Base-by-base conservation (phyloP, 2,329 filamentous ascomycete species). In the Colletotrichum truncatum region DNA sequence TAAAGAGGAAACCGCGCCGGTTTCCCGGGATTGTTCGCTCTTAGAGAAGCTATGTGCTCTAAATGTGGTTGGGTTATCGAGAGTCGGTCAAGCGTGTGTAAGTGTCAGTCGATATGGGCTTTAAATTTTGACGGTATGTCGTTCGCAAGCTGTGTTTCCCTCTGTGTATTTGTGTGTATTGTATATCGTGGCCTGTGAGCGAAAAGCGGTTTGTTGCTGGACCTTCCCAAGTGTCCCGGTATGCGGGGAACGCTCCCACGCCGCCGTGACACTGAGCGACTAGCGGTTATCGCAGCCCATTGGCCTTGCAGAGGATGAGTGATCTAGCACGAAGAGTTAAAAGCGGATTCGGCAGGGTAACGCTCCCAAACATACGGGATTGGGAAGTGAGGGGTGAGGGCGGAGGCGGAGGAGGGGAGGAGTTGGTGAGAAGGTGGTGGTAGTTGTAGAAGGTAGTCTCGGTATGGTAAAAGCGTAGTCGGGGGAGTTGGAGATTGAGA, bases 211-310 rank as follows among this genome's bases (percentile, higher is more conserved):
- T 48, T 28, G 63, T 45, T 56, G 62, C 45, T 61, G 49, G 65
- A 41, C 49, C 56, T 61, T 68, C 58, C 59, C 58, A 67, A 60
- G 72, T 71, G 72, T 76, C 71, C 81, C 76, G 82, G 82, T 82
- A 82, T 85, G 84, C 84, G 85, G 85, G 84, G 82, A 84, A 82
- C 77, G 67, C 77, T 84, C 83, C 84, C 84, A 83, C 83, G 81
- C 84, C 81, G 84, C 82, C 84, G 84, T 82, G 83, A 84, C 83
- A 82, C 82, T 78, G 77, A 74, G 76, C 78, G 76, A 70, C 81
- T 87, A 88, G 76, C 82, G 81, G 78, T 82, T 82, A 79, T 82
- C 78, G 77, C 81, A 80, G 83, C 82, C 82, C 86, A 88, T 88
- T 85, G 83, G 81, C 84, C 74, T 74, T 49, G 65, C 30, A 52